A percentile compares a stretch with the other conserved stretches of the same genome.
These are phyloP conservation scores for Nitzschia sp. DNA, from an alignment of 108 stramenopile species.

Conservation along the genomic window DNA sequence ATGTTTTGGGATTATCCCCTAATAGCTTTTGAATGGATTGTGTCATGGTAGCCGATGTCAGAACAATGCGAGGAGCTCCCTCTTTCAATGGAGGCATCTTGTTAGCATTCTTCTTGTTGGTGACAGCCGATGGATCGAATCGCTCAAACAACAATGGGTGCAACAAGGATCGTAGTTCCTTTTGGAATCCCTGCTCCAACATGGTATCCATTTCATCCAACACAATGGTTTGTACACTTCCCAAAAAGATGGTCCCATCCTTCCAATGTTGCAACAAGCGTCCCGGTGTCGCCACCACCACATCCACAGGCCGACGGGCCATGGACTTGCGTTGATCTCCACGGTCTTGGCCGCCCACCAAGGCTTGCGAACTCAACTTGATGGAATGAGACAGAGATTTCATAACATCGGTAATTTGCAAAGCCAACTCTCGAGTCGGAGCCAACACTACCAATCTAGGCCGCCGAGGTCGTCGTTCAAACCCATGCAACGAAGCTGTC, in stretches of 20 bases:
- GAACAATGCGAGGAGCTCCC: slow-evolving; percentile 76
- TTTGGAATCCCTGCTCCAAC: slow-evolving; percentile 94
- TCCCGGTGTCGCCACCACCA: slow-evolving; percentile 92
- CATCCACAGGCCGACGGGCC: slow-evolving; percentile 71
- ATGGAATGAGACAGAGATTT: slow-evolving; percentile 80
- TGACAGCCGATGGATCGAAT: slow-evolving; percentile 18
- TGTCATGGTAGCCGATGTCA: slow-evolving; percentile 97
- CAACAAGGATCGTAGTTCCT: slow-evolving; percentile 80
- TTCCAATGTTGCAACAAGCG: slow-evolving; percentile 92
- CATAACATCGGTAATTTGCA: slow-evolving; percentile 86
- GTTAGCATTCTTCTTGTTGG: slow-evolving; percentile 16
- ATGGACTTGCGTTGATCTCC: slow-evolving; percentile 75
- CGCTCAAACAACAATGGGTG: slow-evolving; percentile 78
- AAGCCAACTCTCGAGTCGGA: slow-evolving; percentile 91
- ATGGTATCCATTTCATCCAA: slow-evolving; percentile 99
- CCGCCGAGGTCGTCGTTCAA: slow-evolving; percentile 68
- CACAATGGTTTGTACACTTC: slow-evolving; percentile 66
- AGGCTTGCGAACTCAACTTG: slow-evolving; percentile 77
- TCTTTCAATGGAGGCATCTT: slow-evolving; percentile 38
- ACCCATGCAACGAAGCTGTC: slow-evolving; percentile 33
- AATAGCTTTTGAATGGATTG: slow-evolving; percentile 72
- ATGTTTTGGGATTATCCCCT: slow-evolving; percentile 50
- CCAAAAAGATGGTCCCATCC: slow-evolving; percentile 76
- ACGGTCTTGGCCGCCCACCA: slow-evolving; percentile 90
- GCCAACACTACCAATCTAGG: slow-evolving; percentile 89